Percentiles rank a stretch among this genome's conserved stretches.
phyloP scores from a whole-genome alignment of 1,139 yeast genomes.

The Suhomyces yuchorum region DNA sequence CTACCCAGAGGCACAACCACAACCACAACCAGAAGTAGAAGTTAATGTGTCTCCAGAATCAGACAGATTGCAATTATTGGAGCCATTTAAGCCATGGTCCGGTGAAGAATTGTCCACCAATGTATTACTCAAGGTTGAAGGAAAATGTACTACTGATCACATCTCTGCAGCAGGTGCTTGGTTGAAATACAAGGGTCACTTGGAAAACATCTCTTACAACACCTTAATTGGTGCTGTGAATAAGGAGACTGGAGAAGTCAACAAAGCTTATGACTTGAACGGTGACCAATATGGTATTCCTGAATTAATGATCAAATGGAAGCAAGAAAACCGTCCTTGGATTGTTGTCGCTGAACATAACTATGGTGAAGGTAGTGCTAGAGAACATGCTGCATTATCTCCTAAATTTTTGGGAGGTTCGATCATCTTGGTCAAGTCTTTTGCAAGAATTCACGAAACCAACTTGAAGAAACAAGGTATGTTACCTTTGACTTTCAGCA shows the following conservation, averaged over 20 bases:
- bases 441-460: slow-evolving; percentile 82
- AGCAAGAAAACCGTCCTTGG: slow-evolving; percentile 83
- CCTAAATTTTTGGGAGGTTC: slow-evolving; percentile 94
- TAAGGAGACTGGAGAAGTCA: slow-evolving; percentile 94
- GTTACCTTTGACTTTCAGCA: slow-evolving; percentile 88
- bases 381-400: slow-evolving; percentile 97
- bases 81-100: slow-evolving; percentile 85
- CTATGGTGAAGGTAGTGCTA: slow-evolving; percentile 98
- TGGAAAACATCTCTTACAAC: slow-evolving; percentile 92
- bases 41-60: slow-evolving; percentile 79
- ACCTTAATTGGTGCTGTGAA: slow-evolving; percentile 96
- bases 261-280: slow-evolving; percentile 84
- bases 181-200: slow-evolving; percentile 97
- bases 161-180: slow-evolving; percentile 99
- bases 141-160: slow-evolving; percentile 98
- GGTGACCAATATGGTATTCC: slow-evolving; percentile 82
- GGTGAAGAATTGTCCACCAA: slow-evolving; percentile 78
- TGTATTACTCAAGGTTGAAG: slow-evolving; percentile 87
- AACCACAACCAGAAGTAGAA: slow-evolving; percentile 65
- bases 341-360: slow-evolving; percentile 95
- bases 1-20: slow-evolving; percentile 82
- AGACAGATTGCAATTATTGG: slow-evolving; percentile 67
- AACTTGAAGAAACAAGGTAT: slow-evolving; percentile 79
- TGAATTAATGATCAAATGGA: slow-evolving; percentile 97
- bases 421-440: slow-evolving; percentile 86